Evolutionary conservation across 768 basidiomycete species (phyloP).

Genomic region (Cystobasidiopsis lactophilus): DNA sequence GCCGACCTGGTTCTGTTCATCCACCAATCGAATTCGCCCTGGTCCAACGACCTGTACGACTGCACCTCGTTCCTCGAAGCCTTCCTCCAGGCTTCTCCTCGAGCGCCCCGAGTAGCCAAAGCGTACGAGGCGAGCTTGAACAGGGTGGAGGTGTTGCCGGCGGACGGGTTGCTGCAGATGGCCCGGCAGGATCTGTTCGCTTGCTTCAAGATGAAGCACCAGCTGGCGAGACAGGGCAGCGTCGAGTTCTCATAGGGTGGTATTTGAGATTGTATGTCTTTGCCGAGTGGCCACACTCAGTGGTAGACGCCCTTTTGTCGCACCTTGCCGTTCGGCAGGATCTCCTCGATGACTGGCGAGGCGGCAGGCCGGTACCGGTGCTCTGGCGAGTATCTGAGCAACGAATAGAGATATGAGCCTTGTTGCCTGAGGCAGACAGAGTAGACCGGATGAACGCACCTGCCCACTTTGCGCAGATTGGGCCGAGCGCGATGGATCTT

Average conservation of each 20-base stretch:
- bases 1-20: not conserved
- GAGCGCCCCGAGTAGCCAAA: too few relatives aligned
- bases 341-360: not conserved
- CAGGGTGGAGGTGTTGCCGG: not conserved
- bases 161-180: not conserved
- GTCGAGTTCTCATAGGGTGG: too few relatives aligned
- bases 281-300: too few relatives aligned
- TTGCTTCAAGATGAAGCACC: not conserved
- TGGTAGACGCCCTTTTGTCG: not conserved
- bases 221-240: too few relatives aligned
- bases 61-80: too few relatives aligned
- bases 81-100: too few relatives aligned
- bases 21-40: not conserved
- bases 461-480: not conserved
- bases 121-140: too few relatives aligned
- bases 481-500: constrained; percentile 18
- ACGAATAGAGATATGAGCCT: not conserved
- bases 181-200: not conserved
- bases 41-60: too few relatives aligned
- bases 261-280: too few relatives aligned
- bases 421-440: not conserved
- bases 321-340: not conserved
- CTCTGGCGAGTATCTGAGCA: constrained; percentile 1
- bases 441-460: not conserved
- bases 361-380: not conserved